Evolutionary conservation across 495 filamentous ascomycete species (phyloP).

Genomic region (Patellaria atrata): DNA sequence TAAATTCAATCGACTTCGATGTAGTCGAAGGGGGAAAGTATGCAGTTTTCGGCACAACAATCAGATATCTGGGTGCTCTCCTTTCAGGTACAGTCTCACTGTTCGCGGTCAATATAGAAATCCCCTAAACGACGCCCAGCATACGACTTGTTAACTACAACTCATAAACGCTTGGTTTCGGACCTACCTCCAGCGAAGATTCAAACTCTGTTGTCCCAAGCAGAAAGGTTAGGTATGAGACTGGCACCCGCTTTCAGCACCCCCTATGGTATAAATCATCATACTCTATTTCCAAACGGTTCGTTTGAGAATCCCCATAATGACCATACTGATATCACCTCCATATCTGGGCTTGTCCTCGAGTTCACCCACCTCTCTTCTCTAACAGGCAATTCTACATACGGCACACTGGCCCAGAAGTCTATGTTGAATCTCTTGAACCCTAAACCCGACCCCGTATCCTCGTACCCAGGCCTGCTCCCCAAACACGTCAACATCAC

Average conservation of each 20-base stretch:
- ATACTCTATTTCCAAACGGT: too few species aligned
- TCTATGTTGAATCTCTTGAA: background rate
- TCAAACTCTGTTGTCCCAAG: background rate
- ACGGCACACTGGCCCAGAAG: background rate
- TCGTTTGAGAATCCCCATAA: too few species aligned
- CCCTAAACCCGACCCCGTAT: background rate
- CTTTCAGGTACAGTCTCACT: too few species aligned
- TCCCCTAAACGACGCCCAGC: too few species aligned
- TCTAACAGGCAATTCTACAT: background rate
- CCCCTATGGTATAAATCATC: background rate
- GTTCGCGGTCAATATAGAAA: too few species aligned
- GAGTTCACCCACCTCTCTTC: background rate
- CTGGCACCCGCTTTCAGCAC: background rate
- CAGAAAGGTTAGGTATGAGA: background rate
- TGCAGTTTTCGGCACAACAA: slow-evolving; percentile 5
- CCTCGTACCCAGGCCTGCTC: background rate
- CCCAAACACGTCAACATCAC: background rate
- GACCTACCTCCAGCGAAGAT: background rate
- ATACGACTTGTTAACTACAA: slow-evolving; percentile 6
- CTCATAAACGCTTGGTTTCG: slow-evolving; percentile 1
- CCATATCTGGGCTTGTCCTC: too few species aligned
- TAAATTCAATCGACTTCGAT: slow-evolving; percentile 1
- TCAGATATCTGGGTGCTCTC: slow-evolving; percentile 7
- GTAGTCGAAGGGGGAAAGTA: background rate
- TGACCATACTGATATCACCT: background rate